Evolutionary conservation across 2,329 filamentous ascomycete genomes (phyloP).

Genomic region (Xylaria sp.): DNA sequence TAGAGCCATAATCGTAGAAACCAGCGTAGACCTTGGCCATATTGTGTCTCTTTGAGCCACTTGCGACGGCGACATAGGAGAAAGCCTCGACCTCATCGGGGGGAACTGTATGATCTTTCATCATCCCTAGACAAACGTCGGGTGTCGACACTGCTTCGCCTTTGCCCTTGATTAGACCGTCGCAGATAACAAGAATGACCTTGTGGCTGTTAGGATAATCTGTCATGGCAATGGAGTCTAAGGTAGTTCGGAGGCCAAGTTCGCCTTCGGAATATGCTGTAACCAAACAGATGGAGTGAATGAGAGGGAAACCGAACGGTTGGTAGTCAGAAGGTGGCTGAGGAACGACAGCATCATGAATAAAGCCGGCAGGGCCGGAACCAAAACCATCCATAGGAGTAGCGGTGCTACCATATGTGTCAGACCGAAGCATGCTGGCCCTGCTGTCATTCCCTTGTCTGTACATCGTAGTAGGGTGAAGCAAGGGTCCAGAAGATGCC

Average conservation of each 20-base stretch:
- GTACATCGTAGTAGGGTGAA: conserved; percentile 79
- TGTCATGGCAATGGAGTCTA: conserved; percentile 96
- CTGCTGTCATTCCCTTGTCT: conserved; percentile 72
- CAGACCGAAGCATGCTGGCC: conserved; percentile 72
- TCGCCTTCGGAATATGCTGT: conserved; percentile 97
- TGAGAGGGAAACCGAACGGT: conserved; percentile 94
- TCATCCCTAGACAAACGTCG: conserved; percentile 90
- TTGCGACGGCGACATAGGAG: conserved; percentile 96
- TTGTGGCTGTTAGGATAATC: conserved; percentile 99
- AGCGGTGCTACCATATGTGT: conserved; percentile 65
- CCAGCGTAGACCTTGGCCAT: conserved; percentile 99
- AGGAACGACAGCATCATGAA: conserved; percentile 94
- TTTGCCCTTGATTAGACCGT: conserved; percentile 96
- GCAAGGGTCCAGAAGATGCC: conserved; percentile 75
- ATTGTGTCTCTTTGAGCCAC: conserved; percentile 96
- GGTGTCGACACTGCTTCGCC: conserved; percentile 89
- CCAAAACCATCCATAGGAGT: conserved; percentile 75
- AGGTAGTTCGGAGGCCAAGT: conserved; percentile 89
- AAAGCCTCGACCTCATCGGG: conserved; percentile 87
- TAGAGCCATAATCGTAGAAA: conserved; percentile 94
- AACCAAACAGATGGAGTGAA: conserved; percentile 92
- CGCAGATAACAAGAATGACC: conserved; percentile 93
- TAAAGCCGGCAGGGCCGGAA: conserved; percentile 92
- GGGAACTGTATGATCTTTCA: conserved; percentile 86
- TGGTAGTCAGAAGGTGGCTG: conserved; percentile 98